A percentile compares a stretch with the other conserved stretches of the same genome.
Conservation (phyloP, 2,329 filamentous ascomycete genomes). For the Calonectria ilicicola region DNA sequence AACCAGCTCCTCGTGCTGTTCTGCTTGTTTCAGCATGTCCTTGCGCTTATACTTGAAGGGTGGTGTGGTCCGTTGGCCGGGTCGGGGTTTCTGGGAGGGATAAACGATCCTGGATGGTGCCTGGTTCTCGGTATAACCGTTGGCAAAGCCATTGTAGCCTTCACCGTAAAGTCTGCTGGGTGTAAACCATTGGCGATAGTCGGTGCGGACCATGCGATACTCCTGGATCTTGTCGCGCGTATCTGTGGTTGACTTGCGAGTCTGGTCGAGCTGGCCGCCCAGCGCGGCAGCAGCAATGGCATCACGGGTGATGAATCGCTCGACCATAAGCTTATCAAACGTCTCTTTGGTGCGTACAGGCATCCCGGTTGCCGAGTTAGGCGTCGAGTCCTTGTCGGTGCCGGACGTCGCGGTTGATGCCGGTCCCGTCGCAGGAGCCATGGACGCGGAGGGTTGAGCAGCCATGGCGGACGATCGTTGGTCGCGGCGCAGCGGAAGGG, state of each 20-base stretch:
- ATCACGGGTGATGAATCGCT: conserved; percentile 67
- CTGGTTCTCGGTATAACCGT: conserved; percentile 81
- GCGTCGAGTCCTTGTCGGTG: conserved; percentile 44
- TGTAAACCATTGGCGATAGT: conserved; percentile 68
- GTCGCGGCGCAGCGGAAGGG: conserved; percentile 49
- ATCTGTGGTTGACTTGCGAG: conserved; percentile 68
- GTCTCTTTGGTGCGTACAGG: conserved; percentile 67
- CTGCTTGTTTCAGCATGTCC: conserved; percentile 86
- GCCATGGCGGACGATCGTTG: conserved; percentile 55
- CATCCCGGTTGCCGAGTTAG: conserved; percentile 42
- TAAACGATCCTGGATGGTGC: conserved; percentile 81
- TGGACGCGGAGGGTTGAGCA: conserved; percentile 53
- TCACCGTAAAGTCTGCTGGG: conserved; percentile 72
- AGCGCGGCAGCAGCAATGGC: conserved; percentile 66
- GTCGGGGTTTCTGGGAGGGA: conserved; percentile 79
- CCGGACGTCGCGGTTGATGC: conserved; percentile 47
- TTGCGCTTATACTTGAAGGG: conserved; percentile 81
- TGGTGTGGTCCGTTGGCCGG: conserved; percentile 80
- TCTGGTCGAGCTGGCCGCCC: conserved; percentile 62
- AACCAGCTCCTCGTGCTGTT: conserved; percentile 91
- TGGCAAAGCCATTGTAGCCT: conserved; percentile 91
- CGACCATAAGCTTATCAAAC: conserved; percentile 65
- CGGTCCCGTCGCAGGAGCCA: conserved; percentile 48
- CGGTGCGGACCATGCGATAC: conserved; percentile 71
- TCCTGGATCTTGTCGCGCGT: conserved; percentile 77